These are phyloP conservation scores for Calonectria ilicicola DNA, from an alignment of 2,329 filamentous ascomycete species.

Conservation along the genomic window DNA sequence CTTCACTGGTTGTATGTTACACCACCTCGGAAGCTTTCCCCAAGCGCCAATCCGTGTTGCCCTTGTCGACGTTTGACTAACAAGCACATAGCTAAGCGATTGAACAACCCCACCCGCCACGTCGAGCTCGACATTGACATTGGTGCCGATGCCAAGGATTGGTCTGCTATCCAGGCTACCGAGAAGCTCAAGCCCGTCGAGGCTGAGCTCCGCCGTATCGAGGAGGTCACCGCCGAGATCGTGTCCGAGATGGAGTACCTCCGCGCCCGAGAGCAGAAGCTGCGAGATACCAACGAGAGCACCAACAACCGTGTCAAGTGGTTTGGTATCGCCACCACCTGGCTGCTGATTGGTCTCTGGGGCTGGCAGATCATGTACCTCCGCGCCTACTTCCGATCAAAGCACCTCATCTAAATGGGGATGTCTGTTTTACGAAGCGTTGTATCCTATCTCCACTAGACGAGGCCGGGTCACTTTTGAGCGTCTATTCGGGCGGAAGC, in stretches of 20 bases:
- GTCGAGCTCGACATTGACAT: conserved; percentile 96
- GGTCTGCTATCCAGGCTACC: conserved; percentile 93
- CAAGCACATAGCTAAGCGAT: conserved; percentile 36
- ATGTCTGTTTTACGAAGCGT: conserved; percentile 25
- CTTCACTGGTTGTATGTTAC: conserved; percentile 74
- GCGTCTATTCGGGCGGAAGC: conserved; percentile 17
- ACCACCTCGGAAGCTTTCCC: not conserved
- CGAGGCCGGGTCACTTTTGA: conserved; percentile 24
- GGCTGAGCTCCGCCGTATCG: conserved; percentile 91
- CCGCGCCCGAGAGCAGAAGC: conserved; percentile 88
- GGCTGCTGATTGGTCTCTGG: conserved; percentile 88
- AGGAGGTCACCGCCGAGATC: conserved; percentile 90
- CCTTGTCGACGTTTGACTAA: conserved; percentile 20
- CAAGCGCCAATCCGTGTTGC: not conserved
- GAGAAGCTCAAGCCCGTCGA: conserved; percentile 99
- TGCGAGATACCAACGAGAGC: conserved; percentile 99
- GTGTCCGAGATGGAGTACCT: conserved; percentile 98
- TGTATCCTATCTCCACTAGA: conserved; percentile 24
- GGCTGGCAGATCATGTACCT: conserved; percentile 98
- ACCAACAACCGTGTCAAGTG: conserved; percentile 99
- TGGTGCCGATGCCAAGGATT: conserved; percentile 96
- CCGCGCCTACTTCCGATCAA: conserved; percentile 90
- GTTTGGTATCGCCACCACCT: conserved; percentile 96
- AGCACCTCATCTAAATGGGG: conserved; percentile 52
- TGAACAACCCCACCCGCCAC: conserved; percentile 68